A percentile compares a stretch with the other conserved stretches of the same genome.
These are phyloP conservation scores for Coniochaeta ligniaria DNA, from an alignment of 2,329 filamentous ascomycete species.

Conservation along the genomic window DNA sequence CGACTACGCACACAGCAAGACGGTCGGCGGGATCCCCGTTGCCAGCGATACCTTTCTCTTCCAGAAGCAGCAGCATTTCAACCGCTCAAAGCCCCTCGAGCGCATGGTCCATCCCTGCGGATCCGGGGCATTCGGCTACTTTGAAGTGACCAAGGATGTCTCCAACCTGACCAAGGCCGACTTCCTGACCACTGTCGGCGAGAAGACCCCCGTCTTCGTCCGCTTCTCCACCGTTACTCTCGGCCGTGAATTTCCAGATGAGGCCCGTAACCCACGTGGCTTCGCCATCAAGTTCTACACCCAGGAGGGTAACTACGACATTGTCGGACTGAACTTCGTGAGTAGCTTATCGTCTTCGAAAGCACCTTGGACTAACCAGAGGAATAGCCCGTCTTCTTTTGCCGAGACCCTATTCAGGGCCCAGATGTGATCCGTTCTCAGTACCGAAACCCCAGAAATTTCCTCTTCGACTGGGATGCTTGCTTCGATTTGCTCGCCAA, in stretches of 20 bases:
- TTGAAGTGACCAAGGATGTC: conserved; percentile 57
- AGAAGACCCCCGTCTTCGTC: conserved; percentile 56
- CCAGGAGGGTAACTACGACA: conserved; percentile 54
- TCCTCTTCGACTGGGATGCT: conserved; percentile 39
- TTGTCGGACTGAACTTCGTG: conserved; percentile 36
- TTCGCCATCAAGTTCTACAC: conserved; percentile 63
- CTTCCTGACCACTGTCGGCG: conserved; percentile 9
- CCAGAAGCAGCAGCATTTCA: conserved; percentile 49
- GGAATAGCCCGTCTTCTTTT: conserved; percentile 37
- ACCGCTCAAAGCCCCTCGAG: conserved; percentile 45
- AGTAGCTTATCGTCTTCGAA: too few species aligned
- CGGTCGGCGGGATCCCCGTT: conserved; percentile 41
- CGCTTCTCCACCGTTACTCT: conserved; percentile 74
- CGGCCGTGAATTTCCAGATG: conserved; percentile 70
- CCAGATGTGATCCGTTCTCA: conserved; percentile 41
- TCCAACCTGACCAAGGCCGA: conserved; percentile 52
- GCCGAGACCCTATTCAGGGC: conserved; percentile 36
- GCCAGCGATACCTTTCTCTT: conserved; percentile 43
- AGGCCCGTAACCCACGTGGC: conserved; percentile 55
- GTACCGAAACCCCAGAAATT: conserved; percentile 36
- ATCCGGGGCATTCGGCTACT: conserved; percentile 34
- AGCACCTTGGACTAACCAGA: too few species aligned
- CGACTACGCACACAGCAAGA: conserved; percentile 43
- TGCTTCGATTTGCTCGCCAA: conserved; percentile 41
- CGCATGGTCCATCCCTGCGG: conserved; percentile 22